Conservation (phyloP, 2,329 filamentous ascomycete genomes). For the Aspergillus eucalypticola region DNA sequence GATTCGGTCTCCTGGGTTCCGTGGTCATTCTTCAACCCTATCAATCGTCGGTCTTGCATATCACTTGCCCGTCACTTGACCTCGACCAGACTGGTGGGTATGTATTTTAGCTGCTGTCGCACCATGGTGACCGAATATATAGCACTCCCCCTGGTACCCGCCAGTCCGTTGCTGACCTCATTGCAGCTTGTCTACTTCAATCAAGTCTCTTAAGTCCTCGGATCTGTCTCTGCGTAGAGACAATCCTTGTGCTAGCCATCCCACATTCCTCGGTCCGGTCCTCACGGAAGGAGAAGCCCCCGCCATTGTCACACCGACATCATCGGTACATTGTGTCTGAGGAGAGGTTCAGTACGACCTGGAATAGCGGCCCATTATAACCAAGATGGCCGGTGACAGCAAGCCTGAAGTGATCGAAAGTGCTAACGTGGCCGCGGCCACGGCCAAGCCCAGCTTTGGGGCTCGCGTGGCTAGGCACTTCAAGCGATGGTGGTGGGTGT, state of each 20-base stretch:
- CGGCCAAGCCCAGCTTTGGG: slow-evolving; percentile 27
- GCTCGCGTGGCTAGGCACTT: slow-evolving; percentile 34
- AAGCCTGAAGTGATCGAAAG: slow-evolving; percentile 29
- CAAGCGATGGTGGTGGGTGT: slow-evolving; percentile 56
- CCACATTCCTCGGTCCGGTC: slow-evolving; percentile 4
- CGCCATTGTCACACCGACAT: slow-evolving; percentile 5
- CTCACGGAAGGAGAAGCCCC: neutral
- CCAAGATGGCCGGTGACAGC: slow-evolving; percentile 15
- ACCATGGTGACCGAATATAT: neutral
- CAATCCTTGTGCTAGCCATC: neutral
- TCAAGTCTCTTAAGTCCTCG: neutral
- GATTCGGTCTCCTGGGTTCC: slow-evolving; percentile 4
- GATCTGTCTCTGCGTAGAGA: neutral
- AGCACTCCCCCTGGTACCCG: neutral
- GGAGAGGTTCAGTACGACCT: neutral
- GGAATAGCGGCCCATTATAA: neutral
- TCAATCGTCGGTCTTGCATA: neutral
- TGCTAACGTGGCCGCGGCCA: slow-evolving; percentile 2
- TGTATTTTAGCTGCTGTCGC: neutral
- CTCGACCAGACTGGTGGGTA: neutral
- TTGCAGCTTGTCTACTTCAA: neutral
- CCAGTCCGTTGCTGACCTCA: neutral
- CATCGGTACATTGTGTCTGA: neutral
- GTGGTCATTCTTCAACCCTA: slow-evolving; percentile 9
- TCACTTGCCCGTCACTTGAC: slow-evolving; percentile 3